A percentile compares a stretch with the other conserved stretches of the same genome.
These are phyloP conservation scores for Phytopythium montanum DNA, from an alignment of 352 stramenopile genomes.

Conservation along the genomic window DNA sequence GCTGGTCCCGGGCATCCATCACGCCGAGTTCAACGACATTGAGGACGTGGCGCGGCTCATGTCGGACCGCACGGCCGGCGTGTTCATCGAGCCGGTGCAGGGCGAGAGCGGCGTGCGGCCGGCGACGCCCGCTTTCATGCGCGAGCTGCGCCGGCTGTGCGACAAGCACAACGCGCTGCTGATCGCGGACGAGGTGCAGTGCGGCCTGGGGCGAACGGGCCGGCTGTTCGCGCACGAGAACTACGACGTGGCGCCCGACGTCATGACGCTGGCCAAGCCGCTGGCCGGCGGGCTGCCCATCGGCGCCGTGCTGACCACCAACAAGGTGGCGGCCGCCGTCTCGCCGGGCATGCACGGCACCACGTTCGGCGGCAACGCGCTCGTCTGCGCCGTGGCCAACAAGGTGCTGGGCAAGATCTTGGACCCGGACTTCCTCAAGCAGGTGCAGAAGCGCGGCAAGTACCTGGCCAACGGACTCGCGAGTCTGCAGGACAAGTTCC, in stretches of 20 bases:
- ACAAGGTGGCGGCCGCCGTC: constrained; percentile 89
- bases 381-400: constrained; percentile 91
- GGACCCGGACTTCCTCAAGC: constrained; percentile 55
- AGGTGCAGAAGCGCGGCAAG: constrained; percentile 69
- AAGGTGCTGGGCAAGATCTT: constrained; percentile 79
- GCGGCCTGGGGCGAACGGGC: constrained; percentile 94
- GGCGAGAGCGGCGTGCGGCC: constrained; percentile 95
- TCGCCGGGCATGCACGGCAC: constrained; percentile 92
- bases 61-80: constrained; percentile 67
- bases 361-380: constrained; percentile 96
- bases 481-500: constrained; percentile 67
- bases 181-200: constrained; percentile 99
- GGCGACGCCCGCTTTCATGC: constrained; percentile 91
- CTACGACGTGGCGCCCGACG: constrained; percentile 91
- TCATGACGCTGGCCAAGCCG: constrained; percentile 97
- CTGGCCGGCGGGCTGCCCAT: constrained; percentile 96
- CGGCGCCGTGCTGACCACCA: constrained; percentile 92
- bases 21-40: constrained; percentile 82
- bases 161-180: constrained; percentile 94
- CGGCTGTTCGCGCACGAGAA: constrained; percentile 95
- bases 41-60: constrained; percentile 73
- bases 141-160: constrained; percentile 85
- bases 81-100: constrained; percentile 83
- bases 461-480: constrained; percentile 53
- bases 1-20: constrained; percentile 70